Conservation (phyloP, 2,329 filamentous ascomycete species). For the Trichoderma citrinoviride region DNA sequence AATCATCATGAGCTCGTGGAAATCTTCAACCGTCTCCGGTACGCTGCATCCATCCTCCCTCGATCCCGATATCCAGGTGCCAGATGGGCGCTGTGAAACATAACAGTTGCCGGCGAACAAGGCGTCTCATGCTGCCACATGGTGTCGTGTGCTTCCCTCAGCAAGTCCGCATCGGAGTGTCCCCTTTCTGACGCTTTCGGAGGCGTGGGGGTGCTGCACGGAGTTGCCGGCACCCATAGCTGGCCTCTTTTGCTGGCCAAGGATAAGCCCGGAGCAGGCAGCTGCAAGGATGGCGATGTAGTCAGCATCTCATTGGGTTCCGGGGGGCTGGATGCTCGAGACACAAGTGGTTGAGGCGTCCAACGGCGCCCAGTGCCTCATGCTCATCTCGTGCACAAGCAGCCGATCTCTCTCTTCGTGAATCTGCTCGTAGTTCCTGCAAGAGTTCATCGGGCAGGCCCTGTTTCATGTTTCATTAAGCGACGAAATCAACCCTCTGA, state of each 20-base stretch:
- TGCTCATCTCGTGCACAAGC: not conserved
- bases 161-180: not conserved
- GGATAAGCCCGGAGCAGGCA: not conserved
- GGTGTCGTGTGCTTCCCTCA: conserved; percentile 17
- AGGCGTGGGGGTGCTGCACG: conserved; percentile 20
- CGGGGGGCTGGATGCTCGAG: conserved; percentile 1
- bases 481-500: not conserved
- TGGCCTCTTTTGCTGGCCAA: not conserved
- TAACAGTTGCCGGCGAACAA: not conserved
- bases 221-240: conserved; percentile 21
- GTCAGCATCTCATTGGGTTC: conserved; percentile 13
- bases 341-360: not conserved
- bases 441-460: not conserved
- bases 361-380: not conserved
- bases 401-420: not conserved
- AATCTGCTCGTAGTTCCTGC: not conserved
- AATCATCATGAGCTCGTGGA: conserved; percentile 3
- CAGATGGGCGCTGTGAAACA: conserved; percentile 18
- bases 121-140: conserved; percentile 8
- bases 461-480: conserved; percentile 11
- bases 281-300: not conserved
- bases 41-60: not conserved
- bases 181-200: conserved; percentile 7
- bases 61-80: not conserved
- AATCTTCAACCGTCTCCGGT: not conserved